Evolutionary conservation across 352 stramenopile genomes (phyloP).

Genomic region (Phytopythium sindhum): DNA sequence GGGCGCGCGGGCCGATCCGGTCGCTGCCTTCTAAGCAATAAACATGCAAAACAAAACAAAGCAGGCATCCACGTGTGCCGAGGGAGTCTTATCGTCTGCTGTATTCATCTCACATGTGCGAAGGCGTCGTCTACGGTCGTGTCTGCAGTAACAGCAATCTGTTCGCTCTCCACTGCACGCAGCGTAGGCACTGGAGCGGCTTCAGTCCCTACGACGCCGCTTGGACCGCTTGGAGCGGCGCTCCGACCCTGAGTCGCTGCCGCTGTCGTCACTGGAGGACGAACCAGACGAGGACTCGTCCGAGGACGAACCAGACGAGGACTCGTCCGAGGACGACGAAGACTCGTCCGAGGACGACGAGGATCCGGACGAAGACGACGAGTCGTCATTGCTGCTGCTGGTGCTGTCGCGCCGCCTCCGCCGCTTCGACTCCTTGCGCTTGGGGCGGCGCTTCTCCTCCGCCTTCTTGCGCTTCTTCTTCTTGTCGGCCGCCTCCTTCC

Average conservation of each 20-base stretch:
- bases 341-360: conserved; percentile 25
- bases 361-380: conserved; percentile 14
- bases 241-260: conserved; percentile 19
- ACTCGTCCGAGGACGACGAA: conserved; percentile 20
- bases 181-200: background rate
- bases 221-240: conserved; percentile 28
- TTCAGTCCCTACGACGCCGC: conserved; percentile 36
- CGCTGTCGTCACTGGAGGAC: conserved; percentile 19
- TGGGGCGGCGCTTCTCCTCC: conserved; percentile 18
- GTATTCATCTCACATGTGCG: background rate
- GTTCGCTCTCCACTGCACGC: background rate
- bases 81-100: background rate
- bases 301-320: conserved; percentile 21
- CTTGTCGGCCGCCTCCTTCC: conserved; percentile 12
- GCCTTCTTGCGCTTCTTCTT: conserved; percentile 15
- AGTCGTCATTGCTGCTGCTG: conserved; percentile 24
- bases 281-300: conserved; percentile 15
- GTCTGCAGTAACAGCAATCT: background rate
- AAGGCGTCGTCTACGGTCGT: background rate
- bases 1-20: background rate
- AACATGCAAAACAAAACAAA: background rate
- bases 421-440: conserved; percentile 21
- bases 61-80: no score
- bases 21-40: conserved; percentile 1
- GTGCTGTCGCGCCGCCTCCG: conserved; percentile 23